Conservation (phyloP, 139 green algal species). For the Spirogloea muscicola region DNA sequence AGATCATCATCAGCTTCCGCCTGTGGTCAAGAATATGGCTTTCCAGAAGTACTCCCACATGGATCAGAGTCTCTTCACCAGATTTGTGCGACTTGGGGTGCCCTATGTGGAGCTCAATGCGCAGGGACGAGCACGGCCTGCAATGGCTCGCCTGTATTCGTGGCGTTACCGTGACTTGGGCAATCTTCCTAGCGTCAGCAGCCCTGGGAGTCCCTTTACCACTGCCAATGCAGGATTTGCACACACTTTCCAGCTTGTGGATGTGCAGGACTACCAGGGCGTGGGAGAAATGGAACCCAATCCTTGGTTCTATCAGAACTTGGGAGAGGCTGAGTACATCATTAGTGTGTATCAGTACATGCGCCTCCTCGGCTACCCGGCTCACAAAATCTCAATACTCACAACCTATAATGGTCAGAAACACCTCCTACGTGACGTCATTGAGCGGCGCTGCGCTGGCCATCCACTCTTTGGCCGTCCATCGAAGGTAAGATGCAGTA, state of each 20-base stretch:
- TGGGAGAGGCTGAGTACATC: conserved; percentile 90
- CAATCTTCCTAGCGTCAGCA: conserved; percentile 74
- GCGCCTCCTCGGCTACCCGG: conserved; percentile 90
- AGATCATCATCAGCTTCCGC: conserved; percentile 97
- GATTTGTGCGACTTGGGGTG: conserved; percentile 90
- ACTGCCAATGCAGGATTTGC: conserved; percentile 86
- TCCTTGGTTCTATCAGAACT: conserved; percentile 95
- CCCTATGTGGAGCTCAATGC: conserved; percentile 92
- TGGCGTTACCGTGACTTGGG: conserved; percentile 88
- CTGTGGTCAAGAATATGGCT: conserved; percentile 95
- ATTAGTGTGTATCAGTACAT: conserved; percentile 89
- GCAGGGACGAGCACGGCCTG: conserved; percentile 78
- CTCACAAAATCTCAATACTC: conserved; percentile 85
- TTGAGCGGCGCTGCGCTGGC: conserved; percentile 77
- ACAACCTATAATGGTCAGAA: conserved; percentile 99
- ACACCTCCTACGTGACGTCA: conserved; percentile 85
- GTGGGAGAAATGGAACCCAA: conserved; percentile 75
- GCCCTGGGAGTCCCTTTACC: conserved; percentile 5
- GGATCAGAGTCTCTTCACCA: conserved; percentile 92
- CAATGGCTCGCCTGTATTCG: conserved; percentile 89
- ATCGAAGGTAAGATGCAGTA: conserved; percentile 71
- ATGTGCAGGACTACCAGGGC: conserved; percentile 80
- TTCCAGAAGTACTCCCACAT: conserved; percentile 89
- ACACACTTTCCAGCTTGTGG: conserved; percentile 82
- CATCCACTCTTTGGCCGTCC: conserved; percentile 83